Percentiles rank a stretch among this genome's conserved stretches.
Conservation (phyloP, 2,329 filamentous ascomycete species). For the Ophiostoma populinum region DNA sequence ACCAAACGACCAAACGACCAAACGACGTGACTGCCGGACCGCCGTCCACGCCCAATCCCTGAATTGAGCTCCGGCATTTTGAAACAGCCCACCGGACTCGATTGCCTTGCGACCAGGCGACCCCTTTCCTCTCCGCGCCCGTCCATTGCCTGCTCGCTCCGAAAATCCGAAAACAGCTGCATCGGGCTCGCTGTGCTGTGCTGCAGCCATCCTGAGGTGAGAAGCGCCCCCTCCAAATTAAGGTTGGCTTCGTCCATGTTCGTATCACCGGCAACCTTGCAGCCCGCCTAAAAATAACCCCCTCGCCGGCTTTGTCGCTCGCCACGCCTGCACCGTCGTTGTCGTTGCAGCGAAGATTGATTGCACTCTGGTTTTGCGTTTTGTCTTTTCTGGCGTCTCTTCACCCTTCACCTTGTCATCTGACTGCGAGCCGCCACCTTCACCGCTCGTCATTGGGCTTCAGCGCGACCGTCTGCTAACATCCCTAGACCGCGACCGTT, state of each 20-base stretch:
- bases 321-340: slow-evolving; percentile 2
- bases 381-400: background rate
- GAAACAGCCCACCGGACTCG: slow-evolving; percentile 2
- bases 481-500: too few species aligned
- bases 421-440: too few species aligned
- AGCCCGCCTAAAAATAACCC: slow-evolving; percentile 7
- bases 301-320: background rate
- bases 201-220: too few species aligned
- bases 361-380: background rate
- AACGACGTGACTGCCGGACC: too few species aligned
- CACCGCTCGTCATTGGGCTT: too few species aligned
- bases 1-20: too few species aligned
- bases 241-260: slow-evolving; percentile 6
- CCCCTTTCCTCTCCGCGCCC: background rate
- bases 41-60: background rate
- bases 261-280: slow-evolving; percentile 8
- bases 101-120: too few species aligned
- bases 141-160: background rate
- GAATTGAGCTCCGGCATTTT: background rate
- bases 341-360: too few species aligned
- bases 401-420: too few species aligned
- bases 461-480: too few species aligned
- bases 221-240: slow-evolving; percentile 5
- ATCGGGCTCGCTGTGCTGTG: too few species aligned
- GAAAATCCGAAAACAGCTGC: background rate